phyloP scores from a whole-genome alignment of 2,329 filamentous ascomycete species.

The Zymoseptoria brevis region DNA sequence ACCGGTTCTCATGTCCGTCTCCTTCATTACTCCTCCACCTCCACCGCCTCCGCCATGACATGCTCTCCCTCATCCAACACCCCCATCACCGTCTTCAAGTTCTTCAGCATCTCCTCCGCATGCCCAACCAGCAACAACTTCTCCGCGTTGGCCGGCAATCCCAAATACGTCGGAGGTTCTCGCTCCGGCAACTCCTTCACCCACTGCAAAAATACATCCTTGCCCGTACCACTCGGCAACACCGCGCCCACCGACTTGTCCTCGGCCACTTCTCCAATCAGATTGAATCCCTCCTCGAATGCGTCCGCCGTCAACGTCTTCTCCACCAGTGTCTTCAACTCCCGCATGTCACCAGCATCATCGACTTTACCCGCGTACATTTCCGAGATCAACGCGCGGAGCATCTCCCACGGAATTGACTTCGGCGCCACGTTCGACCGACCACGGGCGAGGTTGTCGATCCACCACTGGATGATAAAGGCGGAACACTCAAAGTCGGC shows the following conservation, averaged over 20 bases:
- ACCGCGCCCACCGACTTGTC: conserved; percentile 45
- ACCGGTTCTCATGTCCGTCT: not conserved
- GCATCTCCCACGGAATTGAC: conserved; percentile 95
- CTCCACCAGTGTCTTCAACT: conserved; percentile 65
- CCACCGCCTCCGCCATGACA: conserved; percentile 49
- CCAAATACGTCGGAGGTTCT: conserved; percentile 91
- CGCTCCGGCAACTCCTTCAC: conserved; percentile 86
- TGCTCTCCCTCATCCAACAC: conserved; percentile 92
- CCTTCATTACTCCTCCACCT: conserved; percentile 15
- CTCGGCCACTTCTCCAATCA: conserved; percentile 58
- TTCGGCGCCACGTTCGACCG: conserved; percentile 87
- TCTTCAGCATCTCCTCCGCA: conserved; percentile 73
- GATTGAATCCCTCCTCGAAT: conserved; percentile 85
- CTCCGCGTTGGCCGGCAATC: conserved; percentile 90
- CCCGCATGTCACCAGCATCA: conserved; percentile 72
- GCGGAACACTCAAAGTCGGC: conserved; percentile 98
- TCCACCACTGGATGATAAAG: conserved; percentile 92
- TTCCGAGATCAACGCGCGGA: conserved; percentile 80
- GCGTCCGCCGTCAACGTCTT: conserved; percentile 76
- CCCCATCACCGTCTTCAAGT: conserved; percentile 76
- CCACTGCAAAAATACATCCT: conserved; percentile 85
- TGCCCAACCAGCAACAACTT: conserved; percentile 86
- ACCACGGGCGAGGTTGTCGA: conserved; percentile 71
- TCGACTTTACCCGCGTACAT: conserved; percentile 98
- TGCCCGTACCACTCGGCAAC: conserved; percentile 70